A percentile compares a stretch with the other conserved stretches of the same genome.
phyloP scores from a whole-genome alignment of 805 yeast species.

The Metschnikowia lochheadii region DNA sequence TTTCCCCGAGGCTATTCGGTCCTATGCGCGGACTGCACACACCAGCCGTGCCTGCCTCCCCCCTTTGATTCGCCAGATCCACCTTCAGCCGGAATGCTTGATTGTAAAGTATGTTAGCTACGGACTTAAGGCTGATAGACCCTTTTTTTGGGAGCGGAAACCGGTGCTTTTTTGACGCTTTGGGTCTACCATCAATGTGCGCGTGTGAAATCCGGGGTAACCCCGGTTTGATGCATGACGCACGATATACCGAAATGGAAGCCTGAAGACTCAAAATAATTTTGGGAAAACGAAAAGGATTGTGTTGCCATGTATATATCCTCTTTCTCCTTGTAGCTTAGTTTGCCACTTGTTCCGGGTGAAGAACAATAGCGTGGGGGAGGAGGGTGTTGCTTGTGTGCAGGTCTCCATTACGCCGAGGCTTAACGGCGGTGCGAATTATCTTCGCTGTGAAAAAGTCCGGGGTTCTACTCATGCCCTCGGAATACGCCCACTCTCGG shows the following conservation, averaged over 20 bases:
- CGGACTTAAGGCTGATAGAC: too few species aligned
- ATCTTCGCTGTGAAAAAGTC: neutral
- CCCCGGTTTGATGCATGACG: slow-evolving; percentile 1
- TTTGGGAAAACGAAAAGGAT: neutral
- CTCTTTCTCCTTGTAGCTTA: neutral
- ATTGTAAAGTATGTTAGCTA: too few species aligned
- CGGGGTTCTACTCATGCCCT: neutral
- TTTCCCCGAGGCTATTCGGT: slow-evolving; percentile 14
- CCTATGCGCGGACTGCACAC: slow-evolving; percentile 1
- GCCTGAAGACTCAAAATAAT: neutral
- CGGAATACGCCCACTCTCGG: neutral
- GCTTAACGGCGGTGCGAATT: neutral
- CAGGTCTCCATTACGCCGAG: slow-evolving; percentile 2
- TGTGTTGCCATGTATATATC: neutral
- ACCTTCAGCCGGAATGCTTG: too few species aligned
- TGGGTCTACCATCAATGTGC: neutral
- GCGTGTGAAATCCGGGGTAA: slow-evolving; percentile 16
- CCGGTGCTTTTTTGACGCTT: neutral
- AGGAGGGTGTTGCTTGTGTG: neutral
- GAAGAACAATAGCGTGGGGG: neutral
- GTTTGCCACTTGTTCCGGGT: neutral
- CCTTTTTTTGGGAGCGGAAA: neutral
- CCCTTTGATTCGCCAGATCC: too few species aligned
- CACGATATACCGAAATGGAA: neutral
- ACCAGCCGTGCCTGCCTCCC: neutral